Conservation (phyloP, 2,329 filamentous ascomycete species). For the Aspergillus novofumigatus region DNA sequence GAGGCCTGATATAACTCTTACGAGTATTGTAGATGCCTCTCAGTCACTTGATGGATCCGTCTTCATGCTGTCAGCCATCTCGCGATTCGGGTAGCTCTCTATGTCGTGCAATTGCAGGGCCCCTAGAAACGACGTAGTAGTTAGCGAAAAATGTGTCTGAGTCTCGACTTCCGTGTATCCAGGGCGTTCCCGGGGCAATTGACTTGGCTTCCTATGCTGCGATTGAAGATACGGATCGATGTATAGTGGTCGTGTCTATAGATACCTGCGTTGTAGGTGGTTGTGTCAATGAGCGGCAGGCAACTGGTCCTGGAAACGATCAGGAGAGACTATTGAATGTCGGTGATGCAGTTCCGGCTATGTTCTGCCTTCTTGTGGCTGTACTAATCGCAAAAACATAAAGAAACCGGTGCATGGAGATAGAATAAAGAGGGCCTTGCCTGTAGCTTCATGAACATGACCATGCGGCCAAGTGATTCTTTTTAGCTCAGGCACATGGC, state of each 20-base stretch:
- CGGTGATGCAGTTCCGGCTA: too few species aligned
- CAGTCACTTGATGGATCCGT: not conserved
- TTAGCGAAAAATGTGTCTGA: not conserved
- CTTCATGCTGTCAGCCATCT: not conserved
- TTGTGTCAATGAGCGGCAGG: not conserved
- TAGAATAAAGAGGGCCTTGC: not conserved
- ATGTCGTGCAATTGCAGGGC: not conserved
- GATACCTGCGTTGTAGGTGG: not conserved
- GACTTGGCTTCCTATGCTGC: not conserved
- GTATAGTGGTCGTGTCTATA: not conserved
- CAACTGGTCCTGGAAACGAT: not conserved
- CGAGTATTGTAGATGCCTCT: not conserved
- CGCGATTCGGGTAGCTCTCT: not conserved
- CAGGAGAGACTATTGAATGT: not conserved
- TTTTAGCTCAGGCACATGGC: not conserved
- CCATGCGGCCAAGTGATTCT: not conserved
- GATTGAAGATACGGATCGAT: not conserved
- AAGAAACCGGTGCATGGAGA: not conserved
- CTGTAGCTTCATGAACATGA: not conserved
- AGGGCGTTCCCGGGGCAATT: not conserved
- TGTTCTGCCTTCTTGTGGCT: not conserved
- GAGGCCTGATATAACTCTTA: not conserved
- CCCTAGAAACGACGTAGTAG: not conserved
- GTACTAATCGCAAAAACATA: not conserved
- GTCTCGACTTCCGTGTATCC: not conserved